phyloP scores from a whole-genome alignment of 2,329 filamentous ascomycete genomes.

The Pseudocercospora cruenta region DNA sequence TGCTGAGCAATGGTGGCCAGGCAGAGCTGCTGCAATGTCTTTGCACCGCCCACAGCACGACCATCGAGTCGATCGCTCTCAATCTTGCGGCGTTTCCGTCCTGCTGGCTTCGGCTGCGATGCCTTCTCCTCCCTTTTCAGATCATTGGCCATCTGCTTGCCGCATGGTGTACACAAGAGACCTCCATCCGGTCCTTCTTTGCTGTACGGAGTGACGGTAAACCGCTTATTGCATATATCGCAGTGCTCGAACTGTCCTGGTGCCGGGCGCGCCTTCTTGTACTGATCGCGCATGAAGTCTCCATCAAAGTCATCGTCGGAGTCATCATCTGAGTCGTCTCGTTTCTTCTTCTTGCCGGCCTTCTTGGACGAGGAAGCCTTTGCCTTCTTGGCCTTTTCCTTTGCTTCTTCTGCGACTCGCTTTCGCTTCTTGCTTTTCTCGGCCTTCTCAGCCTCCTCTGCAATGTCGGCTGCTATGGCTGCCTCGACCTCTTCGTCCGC shows the following conservation, averaged over 20 bases:
- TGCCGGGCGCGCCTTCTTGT: conserved; percentile 62
- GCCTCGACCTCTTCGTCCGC: conserved; percentile 37
- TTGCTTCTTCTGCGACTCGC: conserved; percentile 56
- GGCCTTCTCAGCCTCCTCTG: conserved; percentile 38
- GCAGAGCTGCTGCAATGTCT: conserved; percentile 68
- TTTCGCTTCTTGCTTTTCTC: conserved; percentile 57
- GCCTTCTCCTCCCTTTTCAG: conserved; percentile 63
- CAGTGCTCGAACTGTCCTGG: conserved; percentile 90
- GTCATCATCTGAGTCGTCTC: conserved; percentile 27
- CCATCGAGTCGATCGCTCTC: conserved; percentile 88
- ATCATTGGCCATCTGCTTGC: conserved; percentile 71
- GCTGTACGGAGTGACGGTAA: conserved; percentile 90
- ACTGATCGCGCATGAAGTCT: conserved; percentile 54
- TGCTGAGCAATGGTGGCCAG: conserved; percentile 67
- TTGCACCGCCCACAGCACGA: conserved; percentile 65
- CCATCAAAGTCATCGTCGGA: conserved; percentile 52
- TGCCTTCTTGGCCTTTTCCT: conserved; percentile 46
- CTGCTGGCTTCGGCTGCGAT: conserved; percentile 59
- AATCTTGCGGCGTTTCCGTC: conserved; percentile 70
- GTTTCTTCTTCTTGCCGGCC: conserved; percentile 35
- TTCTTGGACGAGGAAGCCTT: conserved; percentile 48
- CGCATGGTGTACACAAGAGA: conserved; percentile 81
- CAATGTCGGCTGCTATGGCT: conserved; percentile 47
- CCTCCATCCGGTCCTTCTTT: conserved; percentile 81
- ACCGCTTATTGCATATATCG: conserved; percentile 80